Percentiles rank a stretch among this genome's conserved stretches.
phyloP scores from a whole-genome alignment of 305 asterid genomes.

The Striga hermonthica region DNA sequence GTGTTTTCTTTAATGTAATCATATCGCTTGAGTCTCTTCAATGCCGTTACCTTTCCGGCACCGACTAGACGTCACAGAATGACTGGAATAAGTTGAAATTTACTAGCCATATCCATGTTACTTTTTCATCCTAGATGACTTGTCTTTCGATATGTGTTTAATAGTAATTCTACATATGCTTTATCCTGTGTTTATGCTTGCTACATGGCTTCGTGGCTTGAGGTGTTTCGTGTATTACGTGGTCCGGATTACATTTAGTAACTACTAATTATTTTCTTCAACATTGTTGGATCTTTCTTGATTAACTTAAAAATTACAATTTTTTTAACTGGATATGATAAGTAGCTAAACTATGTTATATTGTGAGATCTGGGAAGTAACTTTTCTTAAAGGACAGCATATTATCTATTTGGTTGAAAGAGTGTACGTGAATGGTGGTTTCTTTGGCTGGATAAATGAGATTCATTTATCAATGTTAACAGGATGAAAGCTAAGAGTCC shows the following conservation, averaged over 20 bases:
- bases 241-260: neutral
- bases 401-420: too few species aligned
- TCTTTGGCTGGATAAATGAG: neutral
- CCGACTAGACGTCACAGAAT: neutral
- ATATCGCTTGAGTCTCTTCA: neutral
- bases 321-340: too few species aligned
- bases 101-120: neutral
- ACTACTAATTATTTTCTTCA: neutral
- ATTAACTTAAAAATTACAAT: too few species aligned
- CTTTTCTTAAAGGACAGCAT: too few species aligned
- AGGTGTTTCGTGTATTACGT: neutral
- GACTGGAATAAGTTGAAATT: neutral
- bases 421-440: neutral
- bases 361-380: too few species aligned
- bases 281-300: too few species aligned
- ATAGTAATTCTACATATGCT: neutral
- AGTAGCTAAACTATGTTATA: too few species aligned
- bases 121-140: neutral
- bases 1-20: neutral
- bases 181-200: neutral
- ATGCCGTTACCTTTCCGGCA: conserved; percentile 3
- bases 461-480: neutral
- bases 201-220: neutral
- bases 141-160: neutral
- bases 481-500: neutral